phyloP scores from a whole-genome alignment of 2,329 filamentous ascomycete species.

The Sordariomycetes sp. region DNA sequence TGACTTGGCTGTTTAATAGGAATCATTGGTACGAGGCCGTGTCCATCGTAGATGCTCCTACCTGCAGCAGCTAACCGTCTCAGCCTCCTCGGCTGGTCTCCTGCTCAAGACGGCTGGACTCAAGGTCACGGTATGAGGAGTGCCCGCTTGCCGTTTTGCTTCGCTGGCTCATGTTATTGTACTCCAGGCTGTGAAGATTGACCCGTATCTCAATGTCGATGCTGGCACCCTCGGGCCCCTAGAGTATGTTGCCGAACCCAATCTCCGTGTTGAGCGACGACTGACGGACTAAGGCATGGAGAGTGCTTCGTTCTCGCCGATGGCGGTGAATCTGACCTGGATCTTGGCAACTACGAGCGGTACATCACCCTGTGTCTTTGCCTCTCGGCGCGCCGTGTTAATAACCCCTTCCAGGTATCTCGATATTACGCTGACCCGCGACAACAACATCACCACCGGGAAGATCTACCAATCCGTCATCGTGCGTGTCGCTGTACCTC shows the following conservation, averaged over 20 bases:
- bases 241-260: slow-evolving; percentile 16
- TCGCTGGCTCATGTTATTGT: slow-evolving; percentile 58
- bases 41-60: neutral
- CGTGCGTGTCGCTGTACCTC: slow-evolving; percentile 1
- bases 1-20: neutral
- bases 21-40: neutral
- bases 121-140: slow-evolving; percentile 49
- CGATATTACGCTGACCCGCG: slow-evolving; percentile 69
- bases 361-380: neutral
- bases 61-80: neutral
- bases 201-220: slow-evolving; percentile 34
- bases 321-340: neutral
- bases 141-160: slow-evolving; percentile 22
- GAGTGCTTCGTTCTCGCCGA: slow-evolving; percentile 79
- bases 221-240: slow-evolving; percentile 23
- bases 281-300: slow-evolving; percentile 49
- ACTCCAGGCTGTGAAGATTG: slow-evolving; percentile 32
- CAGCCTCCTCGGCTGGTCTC: slow-evolving; percentile 58
- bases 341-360: neutral
- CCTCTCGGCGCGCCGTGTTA: neutral
- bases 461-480: slow-evolving; percentile 92
- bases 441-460: slow-evolving; percentile 95
- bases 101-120: slow-evolving; percentile 61
- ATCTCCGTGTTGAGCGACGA: neutral
- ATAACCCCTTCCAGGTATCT: slow-evolving; percentile 26